A percentile compares a stretch with the other conserved stretches of the same genome.
These are phyloP conservation scores for Scheffersomyces stambukii DNA, from an alignment of 1,139 yeast species.

Conservation along the genomic window DNA sequence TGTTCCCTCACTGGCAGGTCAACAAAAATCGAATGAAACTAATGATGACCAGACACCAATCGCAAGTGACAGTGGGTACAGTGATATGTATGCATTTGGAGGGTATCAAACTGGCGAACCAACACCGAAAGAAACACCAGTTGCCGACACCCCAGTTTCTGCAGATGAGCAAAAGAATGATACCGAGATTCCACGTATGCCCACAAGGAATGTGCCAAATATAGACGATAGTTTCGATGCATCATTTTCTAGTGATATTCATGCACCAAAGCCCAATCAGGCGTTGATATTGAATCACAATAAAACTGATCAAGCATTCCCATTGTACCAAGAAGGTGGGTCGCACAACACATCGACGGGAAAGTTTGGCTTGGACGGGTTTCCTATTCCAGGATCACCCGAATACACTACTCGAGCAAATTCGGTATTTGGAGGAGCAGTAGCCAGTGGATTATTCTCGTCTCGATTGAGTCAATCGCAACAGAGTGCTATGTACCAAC, in stretches of 20 bases:
- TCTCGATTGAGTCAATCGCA: slow-evolving; percentile 44
- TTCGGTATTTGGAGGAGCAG: slow-evolving; percentile 37
- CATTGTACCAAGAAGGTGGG: too few relatives aligned
- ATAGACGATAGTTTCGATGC: slow-evolving; percentile 30
- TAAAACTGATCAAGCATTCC: too few relatives aligned
- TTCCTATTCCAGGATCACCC: slow-evolving; percentile 48
- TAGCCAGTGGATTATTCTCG: slow-evolving; percentile 26
- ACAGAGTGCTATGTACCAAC: slow-evolving; percentile 44
- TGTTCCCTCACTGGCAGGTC: slow-evolving; percentile 2
- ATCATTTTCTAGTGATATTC: slow-evolving; percentile 5
- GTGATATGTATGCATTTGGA: slow-evolving; percentile 38
- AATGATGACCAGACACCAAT: slow-evolving; percentile 6
- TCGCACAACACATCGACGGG: slow-evolving; percentile 8
- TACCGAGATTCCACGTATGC: slow-evolving; percentile 1
- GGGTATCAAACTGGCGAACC: slow-evolving; percentile 11
- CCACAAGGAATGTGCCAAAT: slow-evolving; percentile 12
- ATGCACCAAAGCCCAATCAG: slow-evolving; percentile 16
- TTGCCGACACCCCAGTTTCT: slow-evolving; percentile 5
- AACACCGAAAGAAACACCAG: slow-evolving; percentile 7
- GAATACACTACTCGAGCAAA: slow-evolving; percentile 44
- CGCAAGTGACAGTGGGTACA: slow-evolving; percentile 10
- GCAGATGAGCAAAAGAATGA: slow-evolving; percentile 1
- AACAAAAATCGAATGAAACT: slow-evolving; percentile 8
- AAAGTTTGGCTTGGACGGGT: slow-evolving; percentile 29
- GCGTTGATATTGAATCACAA: slow-evolving; percentile 7